Conservation (phyloP, 2,329 filamentous ascomycete species). For the Ceratocystis cacaofunesta region DNA sequence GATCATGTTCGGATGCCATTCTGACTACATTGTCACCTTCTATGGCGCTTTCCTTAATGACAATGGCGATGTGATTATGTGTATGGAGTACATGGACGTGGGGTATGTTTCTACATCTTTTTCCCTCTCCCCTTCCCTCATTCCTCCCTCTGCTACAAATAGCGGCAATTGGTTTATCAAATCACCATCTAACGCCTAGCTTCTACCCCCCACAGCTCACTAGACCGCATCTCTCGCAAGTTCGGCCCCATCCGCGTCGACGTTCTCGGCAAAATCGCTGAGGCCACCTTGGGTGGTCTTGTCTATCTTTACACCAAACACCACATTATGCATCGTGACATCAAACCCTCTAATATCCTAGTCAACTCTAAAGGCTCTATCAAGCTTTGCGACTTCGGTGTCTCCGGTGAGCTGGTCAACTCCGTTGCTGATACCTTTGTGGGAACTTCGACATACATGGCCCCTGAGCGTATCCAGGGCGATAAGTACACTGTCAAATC, state of each 20-base stretch:
- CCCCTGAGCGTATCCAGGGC: conserved; percentile 91
- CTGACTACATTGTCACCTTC: conserved; percentile 91
- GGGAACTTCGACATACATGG: conserved; percentile 98
- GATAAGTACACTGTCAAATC: conserved; percentile 96
- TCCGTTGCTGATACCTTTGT: conserved; percentile 98
- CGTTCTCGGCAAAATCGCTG: conserved; percentile 92
- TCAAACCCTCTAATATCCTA: conserved; percentile 95
- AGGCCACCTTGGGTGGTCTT: conserved; percentile 82
- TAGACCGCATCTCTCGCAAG: conserved; percentile 85
- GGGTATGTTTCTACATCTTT: conserved; percentile 49
- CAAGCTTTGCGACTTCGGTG: conserved; percentile 96
- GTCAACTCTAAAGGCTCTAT: conserved; percentile 90
- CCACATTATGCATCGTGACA: conserved; percentile 97
- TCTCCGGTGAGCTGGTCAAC: conserved; percentile 95
- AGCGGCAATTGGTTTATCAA: neutral
- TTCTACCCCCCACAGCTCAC: conserved; percentile 43
- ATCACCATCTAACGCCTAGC: neutral
- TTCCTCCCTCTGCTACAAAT: neutral
- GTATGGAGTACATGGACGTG: conserved; percentile 99
- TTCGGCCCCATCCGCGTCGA: conserved; percentile 93
- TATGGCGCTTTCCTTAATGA: conserved; percentile 96
- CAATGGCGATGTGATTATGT: conserved; percentile 96
- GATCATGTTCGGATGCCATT: conserved; percentile 97
- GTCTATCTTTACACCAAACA: conserved; percentile 92
- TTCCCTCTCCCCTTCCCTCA: neutral